phyloP scores from a whole-genome alignment of 1,284 basidiomycete genomes.

The Cryptococcus sp. region DNA sequence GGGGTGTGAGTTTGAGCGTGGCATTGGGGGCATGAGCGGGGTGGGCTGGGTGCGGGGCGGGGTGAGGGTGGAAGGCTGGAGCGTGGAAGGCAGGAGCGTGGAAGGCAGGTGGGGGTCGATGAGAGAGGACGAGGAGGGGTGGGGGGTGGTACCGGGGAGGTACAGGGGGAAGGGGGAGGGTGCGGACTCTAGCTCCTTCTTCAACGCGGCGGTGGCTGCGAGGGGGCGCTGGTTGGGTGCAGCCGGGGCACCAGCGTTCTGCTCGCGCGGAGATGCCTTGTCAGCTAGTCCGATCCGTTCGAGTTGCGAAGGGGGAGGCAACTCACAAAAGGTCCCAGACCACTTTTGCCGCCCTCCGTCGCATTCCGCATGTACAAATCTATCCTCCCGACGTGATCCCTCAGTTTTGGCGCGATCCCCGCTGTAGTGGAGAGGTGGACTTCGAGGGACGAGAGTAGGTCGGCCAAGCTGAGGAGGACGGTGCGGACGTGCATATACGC shows the following conservation, averaged over 20 bases:
- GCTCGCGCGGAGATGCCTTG: neutral
- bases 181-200: neutral
- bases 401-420: conserved; percentile 35
- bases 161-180: no score
- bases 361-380: conserved; percentile 46
- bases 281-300: neutral
- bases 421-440: conserved; percentile 23
- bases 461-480: conserved; percentile 41
- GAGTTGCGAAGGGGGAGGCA: neutral
- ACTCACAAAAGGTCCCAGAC: neutral
- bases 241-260: neutral
- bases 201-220: neutral
- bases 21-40: no score
- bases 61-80: no score
- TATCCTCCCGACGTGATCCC: conserved; percentile 43
- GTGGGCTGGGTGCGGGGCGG: no score
- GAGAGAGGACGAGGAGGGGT: no score
- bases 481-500: conserved; percentile 44
- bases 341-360: conserved; percentile 1
- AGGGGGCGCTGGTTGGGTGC: neutral
- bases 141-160: no score
- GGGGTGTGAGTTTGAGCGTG: no score
- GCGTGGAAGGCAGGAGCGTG: no score
- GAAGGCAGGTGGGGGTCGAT: no score
- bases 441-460: conserved; percentile 40